phyloP scores from a whole-genome alignment of 2,329 filamentous ascomycete species.

The Hansfordia pulvinata region DNA sequence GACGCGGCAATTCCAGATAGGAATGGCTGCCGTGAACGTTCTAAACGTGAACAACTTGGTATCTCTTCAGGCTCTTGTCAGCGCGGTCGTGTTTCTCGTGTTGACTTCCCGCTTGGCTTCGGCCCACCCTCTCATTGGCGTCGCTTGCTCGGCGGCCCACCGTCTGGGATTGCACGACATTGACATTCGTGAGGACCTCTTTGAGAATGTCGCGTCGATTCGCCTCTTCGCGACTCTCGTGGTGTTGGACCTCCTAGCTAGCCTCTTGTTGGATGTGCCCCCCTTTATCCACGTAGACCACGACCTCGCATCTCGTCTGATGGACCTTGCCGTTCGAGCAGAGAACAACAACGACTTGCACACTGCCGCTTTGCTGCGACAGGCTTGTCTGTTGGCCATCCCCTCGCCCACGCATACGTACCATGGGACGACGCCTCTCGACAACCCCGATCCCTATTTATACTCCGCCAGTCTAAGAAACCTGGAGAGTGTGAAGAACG shows the following conservation, averaged over 20 bases:
- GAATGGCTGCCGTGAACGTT: slow-evolving; percentile 1
- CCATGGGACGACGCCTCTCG: neutral
- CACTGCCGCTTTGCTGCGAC: slow-evolving; percentile 2
- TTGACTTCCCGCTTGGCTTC: slow-evolving; percentile 2
- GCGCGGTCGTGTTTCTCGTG: slow-evolving; percentile 3
- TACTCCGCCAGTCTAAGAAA: slow-evolving; percentile 1
- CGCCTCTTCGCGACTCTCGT: slow-evolving; percentile 1
- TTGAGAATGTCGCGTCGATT: neutral
- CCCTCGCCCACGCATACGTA: slow-evolving; percentile 1
- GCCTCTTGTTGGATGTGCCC: slow-evolving; percentile 2
- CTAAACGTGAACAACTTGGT: slow-evolving; percentile 2
- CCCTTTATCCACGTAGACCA: slow-evolving; percentile 3
- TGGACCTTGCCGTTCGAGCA: slow-evolving; percentile 1
- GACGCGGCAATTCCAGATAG: slow-evolving; percentile 2
- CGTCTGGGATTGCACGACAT: slow-evolving; percentile 2
- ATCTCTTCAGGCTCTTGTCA: slow-evolving; percentile 2
- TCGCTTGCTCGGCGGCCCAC: slow-evolving; percentile 2
- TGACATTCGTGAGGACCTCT: neutral
- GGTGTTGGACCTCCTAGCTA: slow-evolving; percentile 2
- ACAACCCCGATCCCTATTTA: neutral
- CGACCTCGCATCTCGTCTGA: slow-evolving; percentile 1
- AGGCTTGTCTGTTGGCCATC: slow-evolving; percentile 3
- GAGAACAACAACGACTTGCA: slow-evolving; percentile 2
- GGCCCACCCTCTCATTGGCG: slow-evolving; percentile 3
- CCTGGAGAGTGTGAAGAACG: slow-evolving; percentile 2